Evolutionary conservation across 1,139 yeast genomes (phyloP).

Genomic region (Blastobotrys capitulatus): DNA sequence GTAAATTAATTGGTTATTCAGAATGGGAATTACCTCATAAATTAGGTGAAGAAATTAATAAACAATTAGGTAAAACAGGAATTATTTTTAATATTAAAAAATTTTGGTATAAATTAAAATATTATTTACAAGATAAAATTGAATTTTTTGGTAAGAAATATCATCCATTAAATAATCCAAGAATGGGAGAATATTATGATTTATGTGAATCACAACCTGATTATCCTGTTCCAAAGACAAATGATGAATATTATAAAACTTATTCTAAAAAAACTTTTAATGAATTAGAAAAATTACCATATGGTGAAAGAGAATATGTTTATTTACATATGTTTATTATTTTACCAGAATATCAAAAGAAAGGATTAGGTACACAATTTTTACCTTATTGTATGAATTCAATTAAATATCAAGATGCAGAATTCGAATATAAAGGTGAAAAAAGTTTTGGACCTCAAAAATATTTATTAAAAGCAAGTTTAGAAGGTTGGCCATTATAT

Average conservation of each 20-base stretch:
- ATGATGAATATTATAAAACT: conserved; percentile 6
- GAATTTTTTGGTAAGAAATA: neutral
- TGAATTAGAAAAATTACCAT: conserved; percentile 5
- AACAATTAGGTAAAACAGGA: conserved; percentile 3
- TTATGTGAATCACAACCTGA: neutral
- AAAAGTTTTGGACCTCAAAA: conserved; percentile 18
- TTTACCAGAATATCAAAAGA: conserved; percentile 10
- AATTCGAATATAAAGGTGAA: conserved; percentile 12
- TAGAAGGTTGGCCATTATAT: neutral
- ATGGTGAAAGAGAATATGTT: conserved; percentile 9
- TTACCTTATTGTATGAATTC: conserved; percentile 3
- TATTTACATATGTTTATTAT: conserved; percentile 2
- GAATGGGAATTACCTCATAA: conserved; percentile 2
- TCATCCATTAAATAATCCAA: conserved; percentile 5
- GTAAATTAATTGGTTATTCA: conserved; percentile 5
- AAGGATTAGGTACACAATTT: conserved; percentile 7
- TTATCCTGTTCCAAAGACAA: neutral
- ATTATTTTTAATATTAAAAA: conserved; percentile 7
- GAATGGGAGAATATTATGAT: conserved; percentile 1
- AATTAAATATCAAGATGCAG: conserved; percentile 5
- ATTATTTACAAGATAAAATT: conserved; percentile 2
- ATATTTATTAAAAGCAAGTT: conserved; percentile 3
- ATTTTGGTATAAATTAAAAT: conserved; percentile 5
- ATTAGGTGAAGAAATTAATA: neutral
- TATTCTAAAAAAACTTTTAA: conserved; percentile 8